Evolutionary conservation across 73 alveolate species (phyloP).

Genomic region (Uronychia binucleata): DNA sequence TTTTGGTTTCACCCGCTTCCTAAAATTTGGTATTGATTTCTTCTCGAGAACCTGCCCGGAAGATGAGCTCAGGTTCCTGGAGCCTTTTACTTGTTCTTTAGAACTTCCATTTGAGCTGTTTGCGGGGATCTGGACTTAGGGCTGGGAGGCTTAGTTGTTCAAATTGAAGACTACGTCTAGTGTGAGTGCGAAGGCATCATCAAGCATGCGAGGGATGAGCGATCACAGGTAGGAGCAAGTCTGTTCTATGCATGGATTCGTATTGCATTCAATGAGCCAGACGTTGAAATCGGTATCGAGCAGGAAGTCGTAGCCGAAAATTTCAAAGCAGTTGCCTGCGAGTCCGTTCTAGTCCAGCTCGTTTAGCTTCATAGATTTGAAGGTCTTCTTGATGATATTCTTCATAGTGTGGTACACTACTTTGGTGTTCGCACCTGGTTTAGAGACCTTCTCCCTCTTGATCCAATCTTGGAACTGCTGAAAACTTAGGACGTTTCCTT

Average conservation of each 20-base stretch:
- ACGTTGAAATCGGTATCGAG: constrained; percentile 67
- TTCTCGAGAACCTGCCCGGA: too few relatives aligned
- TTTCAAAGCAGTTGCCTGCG: constrained; percentile 71
- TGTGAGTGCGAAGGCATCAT: constrained; percentile 69
- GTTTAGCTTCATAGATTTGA: constrained; percentile 71
- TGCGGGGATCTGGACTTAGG: too few relatives aligned
- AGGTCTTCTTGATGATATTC: constrained; percentile 60
- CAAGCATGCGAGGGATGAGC: constrained; percentile 75
- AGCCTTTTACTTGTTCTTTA: too few relatives aligned
- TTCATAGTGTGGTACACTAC: constrained; percentile 69
- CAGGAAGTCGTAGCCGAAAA: constrained; percentile 84
- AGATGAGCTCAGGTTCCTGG: too few relatives aligned
- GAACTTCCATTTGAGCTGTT: too few relatives aligned
- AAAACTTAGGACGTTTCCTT: constrained; percentile 78
- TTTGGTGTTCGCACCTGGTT: constrained; percentile 59
- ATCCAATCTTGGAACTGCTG: constrained; percentile 72
- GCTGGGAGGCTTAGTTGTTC: too few relatives aligned
- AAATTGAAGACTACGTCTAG: constrained; percentile 71
- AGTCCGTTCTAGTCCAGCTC: constrained; percentile 57
- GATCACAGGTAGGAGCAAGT: constrained; percentile 72
- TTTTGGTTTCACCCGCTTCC: too few relatives aligned
- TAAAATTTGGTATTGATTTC: too few relatives aligned
- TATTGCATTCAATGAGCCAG: constrained; percentile 73
- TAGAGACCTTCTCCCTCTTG: constrained; percentile 42
- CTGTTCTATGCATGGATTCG: constrained; percentile 79